Base-by-base conservation (phyloP, 2,329 filamentous ascomycete genomes). In the Botrytis byssoidea region DNA sequence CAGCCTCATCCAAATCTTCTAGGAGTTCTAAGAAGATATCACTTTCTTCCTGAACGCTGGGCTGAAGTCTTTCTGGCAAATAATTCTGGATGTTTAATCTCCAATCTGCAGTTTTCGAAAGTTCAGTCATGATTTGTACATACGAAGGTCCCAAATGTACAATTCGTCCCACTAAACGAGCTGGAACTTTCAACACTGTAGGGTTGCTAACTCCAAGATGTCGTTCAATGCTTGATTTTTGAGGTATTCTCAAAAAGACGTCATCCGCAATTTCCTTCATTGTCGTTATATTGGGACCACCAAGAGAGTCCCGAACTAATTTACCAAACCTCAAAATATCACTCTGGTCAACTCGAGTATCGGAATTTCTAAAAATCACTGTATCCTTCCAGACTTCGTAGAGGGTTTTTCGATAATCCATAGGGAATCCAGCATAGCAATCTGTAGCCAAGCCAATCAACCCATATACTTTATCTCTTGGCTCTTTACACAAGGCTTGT, bases 401-500 rank as follows among this genome's bases (percentile, higher is more conserved):
- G 3, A 76, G 55, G 2, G 77, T 71, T 73, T 79, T 81, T 7
- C 70, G 40, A 68, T 82, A 81, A 70, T 81, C 79, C 59, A 81
- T 77, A 0, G 79, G 76, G 48, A 81, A 81, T 2, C 75, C 74
- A 0, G 73, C 69, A 46, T 76, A 76, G 59, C 60, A 71, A 64
- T 81, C 80, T 8, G 71, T 69, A 25, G 80, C 78, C 6, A 82
- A 70, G 0, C 80, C 78, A 35, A 81, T 71, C 1, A 82, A 76
- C 0, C 78, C 80, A 73, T 81, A 82, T 7, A 82, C 73, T 55
- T 81, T 81, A 71, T 82, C 81, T 40, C 75, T 78, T 20, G 70
- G 77, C 18, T 82, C 81, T 64, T 75, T 75, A 70, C 80, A 82
- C 1, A 75, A 68, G 12, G 79, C 77, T 4, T 75, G 67, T 40